Conservation (phyloP, 106 monocot species). For the Platanthera zijinensis region DNA sequence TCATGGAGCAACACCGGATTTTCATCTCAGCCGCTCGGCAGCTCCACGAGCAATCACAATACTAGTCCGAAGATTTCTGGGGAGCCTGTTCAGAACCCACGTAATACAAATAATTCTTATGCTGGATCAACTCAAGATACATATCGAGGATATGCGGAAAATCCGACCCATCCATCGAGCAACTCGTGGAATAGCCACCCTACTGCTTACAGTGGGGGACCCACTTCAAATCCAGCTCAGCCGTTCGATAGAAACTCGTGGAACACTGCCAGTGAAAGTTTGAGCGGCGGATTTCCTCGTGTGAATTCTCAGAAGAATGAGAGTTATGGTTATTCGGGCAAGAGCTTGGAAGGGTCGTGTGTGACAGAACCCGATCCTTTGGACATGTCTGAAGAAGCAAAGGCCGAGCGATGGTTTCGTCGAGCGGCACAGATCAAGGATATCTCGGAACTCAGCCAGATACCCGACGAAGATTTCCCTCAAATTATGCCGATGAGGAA, state of each 20-base stretch:
- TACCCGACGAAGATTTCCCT: conserved; percentile 90
- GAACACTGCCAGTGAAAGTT: background rate
- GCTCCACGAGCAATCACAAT: background rate
- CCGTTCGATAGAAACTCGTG: background rate
- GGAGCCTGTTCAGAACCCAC: background rate
- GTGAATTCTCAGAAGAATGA: background rate
- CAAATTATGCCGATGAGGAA: conserved; percentile 97
- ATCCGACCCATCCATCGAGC: background rate
- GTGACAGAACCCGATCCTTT: conserved; percentile 74
- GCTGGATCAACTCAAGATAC: background rate
- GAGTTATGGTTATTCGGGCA: conserved; percentile 18
- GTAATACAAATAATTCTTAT: background rate
- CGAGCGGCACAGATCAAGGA: conserved; percentile 84
- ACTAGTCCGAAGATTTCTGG: background rate
- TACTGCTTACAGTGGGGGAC: background rate
- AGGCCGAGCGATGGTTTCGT: conserved; percentile 90
- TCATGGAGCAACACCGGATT: background rate
- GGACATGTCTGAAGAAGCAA: conserved; percentile 97
- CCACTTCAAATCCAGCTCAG: background rate
- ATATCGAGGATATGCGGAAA: background rate
- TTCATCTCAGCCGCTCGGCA: background rate
- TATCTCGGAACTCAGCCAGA: conserved; percentile 67
- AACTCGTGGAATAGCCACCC: background rate
- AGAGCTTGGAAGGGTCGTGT: conserved; percentile 82
- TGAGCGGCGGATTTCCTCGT: background rate